Evolutionary conservation across 768 basidiomycete genomes (phyloP), one percentile per base, ranked within the genome.

Genomic region (Panus rudis): DNA sequence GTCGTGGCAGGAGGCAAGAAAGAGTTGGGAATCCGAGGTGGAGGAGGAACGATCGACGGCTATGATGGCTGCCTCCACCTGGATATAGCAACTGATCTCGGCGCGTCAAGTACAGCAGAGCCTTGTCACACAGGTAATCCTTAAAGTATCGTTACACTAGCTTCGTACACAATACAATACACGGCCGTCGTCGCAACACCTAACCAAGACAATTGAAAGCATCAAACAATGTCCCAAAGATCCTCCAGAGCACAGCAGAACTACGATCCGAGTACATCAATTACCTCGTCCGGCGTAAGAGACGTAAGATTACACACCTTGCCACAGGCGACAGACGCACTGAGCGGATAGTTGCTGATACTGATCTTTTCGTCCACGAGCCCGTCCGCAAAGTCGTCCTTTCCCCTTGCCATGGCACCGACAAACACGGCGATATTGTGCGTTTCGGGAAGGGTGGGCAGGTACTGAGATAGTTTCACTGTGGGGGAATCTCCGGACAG

Each of bases 341-440:
- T 93, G 37, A 96, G 66, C 2, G 90, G 77, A 65, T 93, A 99
- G 54, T 96, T 83, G 55, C 89, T 92, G 64, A 99, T 91, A 49
- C 89, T 81, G 54, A 98, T 92, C 69, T 99, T 99, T 65, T 94
- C 83, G 59, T 99, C 96, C 0, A 97, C 87, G 52, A 87, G 70
- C 19, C 78, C 84, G 64, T 99, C 96, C 12, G 96, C 96, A 68
- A 99, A 99, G 66, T 94, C 90, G 53, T 99, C 96, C 39, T 77
- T 81, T 10, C 94, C 94, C 45, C 94, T 74, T 5, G 94, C 94
- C 94, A 99, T 99, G 17, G 94, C 96, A 38, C 94, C 94, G 43
- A 99, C 92, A 54, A 97, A 96, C 42, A 99, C 87, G 14, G 91
- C 92, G 42, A 99, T 68, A 27, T 84, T 84, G 55, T 97, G 91